phyloP scores from a whole-genome alignment of 176 grass and related monocot species.

The Oryza brachyantha region DNA sequence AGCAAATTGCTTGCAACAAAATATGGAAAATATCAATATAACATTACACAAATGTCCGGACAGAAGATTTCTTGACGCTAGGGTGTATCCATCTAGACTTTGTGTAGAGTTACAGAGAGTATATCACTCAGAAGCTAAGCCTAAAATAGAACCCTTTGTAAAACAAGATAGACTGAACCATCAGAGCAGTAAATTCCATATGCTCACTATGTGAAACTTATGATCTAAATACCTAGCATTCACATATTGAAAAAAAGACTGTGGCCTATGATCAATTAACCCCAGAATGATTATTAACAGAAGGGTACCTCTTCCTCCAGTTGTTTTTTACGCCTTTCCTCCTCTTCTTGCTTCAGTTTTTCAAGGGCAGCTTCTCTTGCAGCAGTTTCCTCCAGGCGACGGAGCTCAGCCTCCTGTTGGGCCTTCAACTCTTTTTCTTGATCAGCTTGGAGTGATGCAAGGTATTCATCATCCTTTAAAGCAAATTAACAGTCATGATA shows the following conservation, averaged over 20 bases:
- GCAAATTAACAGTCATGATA: background rate
- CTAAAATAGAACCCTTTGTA: conserved; percentile 11
- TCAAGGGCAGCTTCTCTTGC: conserved; percentile 60
- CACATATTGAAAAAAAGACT: conserved; percentile 24
- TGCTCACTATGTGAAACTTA: background rate
- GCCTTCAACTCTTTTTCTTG: conserved; percentile 91
- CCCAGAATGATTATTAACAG: conserved; percentile 17
- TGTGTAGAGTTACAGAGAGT: background rate
- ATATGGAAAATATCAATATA: background rate
- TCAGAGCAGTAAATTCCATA: conserved; percentile 13
- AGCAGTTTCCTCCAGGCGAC: conserved; percentile 49
- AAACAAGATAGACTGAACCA: conserved; percentile 1
- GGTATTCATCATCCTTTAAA: conserved; percentile 93
- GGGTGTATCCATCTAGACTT: background rate
- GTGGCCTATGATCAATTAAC: conserved; percentile 21
- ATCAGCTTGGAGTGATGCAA: conserved; percentile 90
- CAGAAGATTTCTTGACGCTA: background rate
- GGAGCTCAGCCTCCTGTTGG: conserved; percentile 62
- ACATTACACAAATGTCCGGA: background rate
- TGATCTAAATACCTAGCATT: conserved; percentile 21
- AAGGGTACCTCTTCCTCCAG: conserved; percentile 83
- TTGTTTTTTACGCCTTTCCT: conserved; percentile 66
- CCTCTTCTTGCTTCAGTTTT: conserved; percentile 69
- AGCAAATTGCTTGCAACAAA: conserved; percentile 9
- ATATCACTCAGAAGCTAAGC: background rate